A percentile compares a stretch with the other conserved stretches of the same genome.
phyloP scores from a whole-genome alignment of 2,329 filamentous ascomycete species.

The Leptographium galeiforme region DNA sequence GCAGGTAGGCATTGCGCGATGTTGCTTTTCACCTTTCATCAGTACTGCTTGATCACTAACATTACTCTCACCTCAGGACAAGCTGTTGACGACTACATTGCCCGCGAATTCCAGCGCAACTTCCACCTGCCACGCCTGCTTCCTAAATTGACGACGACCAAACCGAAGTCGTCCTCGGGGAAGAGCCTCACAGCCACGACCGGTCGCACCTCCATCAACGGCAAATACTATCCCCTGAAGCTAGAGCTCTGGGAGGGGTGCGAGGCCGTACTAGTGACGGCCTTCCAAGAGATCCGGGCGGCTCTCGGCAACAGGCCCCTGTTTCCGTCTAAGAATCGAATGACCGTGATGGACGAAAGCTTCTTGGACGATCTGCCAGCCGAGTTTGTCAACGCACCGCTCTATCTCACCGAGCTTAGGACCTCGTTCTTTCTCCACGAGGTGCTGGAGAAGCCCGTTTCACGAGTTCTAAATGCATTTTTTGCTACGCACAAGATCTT shows the following conservation, averaged over 20 bases:
- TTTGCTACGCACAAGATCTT: not conserved
- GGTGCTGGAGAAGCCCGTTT: slow-evolving; percentile 3
- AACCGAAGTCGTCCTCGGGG: no score
- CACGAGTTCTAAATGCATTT: slow-evolving; percentile 6
- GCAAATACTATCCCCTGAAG: slow-evolving; percentile 4
- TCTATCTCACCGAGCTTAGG: slow-evolving; percentile 2
- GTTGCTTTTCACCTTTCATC: no score
- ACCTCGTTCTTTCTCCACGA: slow-evolving; percentile 3
- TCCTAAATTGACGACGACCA: no score
- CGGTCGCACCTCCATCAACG: slow-evolving; percentile 5
- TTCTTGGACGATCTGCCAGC: not conserved
- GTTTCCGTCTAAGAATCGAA: slow-evolving; percentile 4
- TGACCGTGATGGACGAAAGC: not conserved
- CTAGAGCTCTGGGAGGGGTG: slow-evolving; percentile 1
- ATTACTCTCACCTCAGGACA: no score
- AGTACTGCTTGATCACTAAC: no score
- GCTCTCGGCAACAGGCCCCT: not conserved
- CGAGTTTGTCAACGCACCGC: not conserved
- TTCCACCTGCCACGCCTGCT: no score
- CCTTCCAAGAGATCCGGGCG: not conserved
- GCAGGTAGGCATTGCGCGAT: no score
- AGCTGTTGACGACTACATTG: no score
- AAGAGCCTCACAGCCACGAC: slow-evolving; percentile 3
- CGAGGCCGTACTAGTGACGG: not conserved
- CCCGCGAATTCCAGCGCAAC: no score